Evolutionary conservation across 352 stramenopile genomes (phyloP), one percentile per base, ranked within the genome.

Genomic region (Halophytophthora polymorphica): DNA sequence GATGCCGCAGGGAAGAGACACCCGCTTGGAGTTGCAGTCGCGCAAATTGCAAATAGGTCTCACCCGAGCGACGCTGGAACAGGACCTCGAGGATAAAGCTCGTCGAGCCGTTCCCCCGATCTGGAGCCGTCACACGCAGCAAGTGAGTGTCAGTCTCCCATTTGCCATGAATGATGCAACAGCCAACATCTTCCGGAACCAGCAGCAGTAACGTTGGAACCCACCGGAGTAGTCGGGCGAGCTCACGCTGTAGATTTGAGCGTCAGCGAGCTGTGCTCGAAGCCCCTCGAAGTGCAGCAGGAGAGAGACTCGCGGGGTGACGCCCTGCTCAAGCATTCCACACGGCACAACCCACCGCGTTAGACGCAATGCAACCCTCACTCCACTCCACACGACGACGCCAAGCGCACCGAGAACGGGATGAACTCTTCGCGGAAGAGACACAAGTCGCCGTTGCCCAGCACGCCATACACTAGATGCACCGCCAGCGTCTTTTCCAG

Each of bases 191-290:
- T 13, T n/a, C 18, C 14, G 15, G 1, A 17, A 36, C 19, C 19
- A 43, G 10, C 1, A 22, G 11, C 29, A 45, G 39, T 25, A 38
- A 25, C 45, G 33, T 53, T n/a, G n/a, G n/a, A n/a, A n/a, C n/a
- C n/a, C n/a, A 89, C 82, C 82, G 84, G 77, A 77, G 47, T 77
- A 90, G 43, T 88, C 77, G 1, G 71, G 69, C 12, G 79, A 83
- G 45, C 62, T 73, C 37, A 89, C 63, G 38, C 47, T 73, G 46
- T 87, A 77, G 7, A 93, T 54, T 18, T 68, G 56, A n/a, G 77
- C 76, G 46, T 68, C 56, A 11, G 56, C 39, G 15, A 93, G 69
- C 2, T 88, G 61, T 13, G 74, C 48, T 6, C 65, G 67, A 25
- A 92, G 71, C 0, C 56, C 72, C 21, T 48, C 66, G 39, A 76